Conservation (phyloP, 495 filamentous ascomycete species). For the Xylaria intraflava region DNA sequence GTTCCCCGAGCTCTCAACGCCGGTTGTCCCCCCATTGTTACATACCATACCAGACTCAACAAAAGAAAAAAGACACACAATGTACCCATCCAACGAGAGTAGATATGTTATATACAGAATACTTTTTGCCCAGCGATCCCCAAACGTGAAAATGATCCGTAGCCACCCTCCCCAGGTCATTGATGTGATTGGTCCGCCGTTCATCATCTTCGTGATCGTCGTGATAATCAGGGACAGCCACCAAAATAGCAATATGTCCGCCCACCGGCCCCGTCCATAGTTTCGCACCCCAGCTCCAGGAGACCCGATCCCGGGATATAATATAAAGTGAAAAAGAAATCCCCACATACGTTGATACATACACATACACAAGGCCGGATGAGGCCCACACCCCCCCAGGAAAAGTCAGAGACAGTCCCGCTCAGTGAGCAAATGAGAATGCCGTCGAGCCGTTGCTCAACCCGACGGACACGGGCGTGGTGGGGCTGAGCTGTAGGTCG, state of each 20-base stretch:
- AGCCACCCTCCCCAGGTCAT: not conserved
- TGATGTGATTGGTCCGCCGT: slow-evolving; percentile 1
- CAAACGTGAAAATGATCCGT: not conserved
- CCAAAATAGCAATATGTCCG: not conserved
- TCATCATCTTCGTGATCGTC: slow-evolving; percentile 5
- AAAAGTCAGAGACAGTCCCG: not conserved
- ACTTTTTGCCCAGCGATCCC: not conserved
- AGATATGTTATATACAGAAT: slow-evolving; percentile 4
- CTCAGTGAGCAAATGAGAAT: slow-evolving; percentile 12
- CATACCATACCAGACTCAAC: not conserved
- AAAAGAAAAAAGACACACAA: slow-evolving; percentile 1
- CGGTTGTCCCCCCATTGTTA: not conserved
- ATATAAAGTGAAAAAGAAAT: not conserved
- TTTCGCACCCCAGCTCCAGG: slow-evolving; percentile 1
- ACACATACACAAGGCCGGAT: not conserved
- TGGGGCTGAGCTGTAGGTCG: slow-evolving; percentile 13
- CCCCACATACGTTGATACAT: not conserved
- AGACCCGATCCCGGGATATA: too few species aligned
- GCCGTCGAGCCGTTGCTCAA: slow-evolving; percentile 6
- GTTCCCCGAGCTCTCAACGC: not conserved
- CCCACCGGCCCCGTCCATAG: not conserved
- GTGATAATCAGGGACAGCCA: slow-evolving; percentile 2
- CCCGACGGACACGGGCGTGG: slow-evolving; percentile 8
- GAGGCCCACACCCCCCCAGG: not conserved
- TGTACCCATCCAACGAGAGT: not conserved